phyloP scores from a whole-genome alignment of 2,329 filamentous ascomycete genomes.

The Fusarium citri region DNA sequence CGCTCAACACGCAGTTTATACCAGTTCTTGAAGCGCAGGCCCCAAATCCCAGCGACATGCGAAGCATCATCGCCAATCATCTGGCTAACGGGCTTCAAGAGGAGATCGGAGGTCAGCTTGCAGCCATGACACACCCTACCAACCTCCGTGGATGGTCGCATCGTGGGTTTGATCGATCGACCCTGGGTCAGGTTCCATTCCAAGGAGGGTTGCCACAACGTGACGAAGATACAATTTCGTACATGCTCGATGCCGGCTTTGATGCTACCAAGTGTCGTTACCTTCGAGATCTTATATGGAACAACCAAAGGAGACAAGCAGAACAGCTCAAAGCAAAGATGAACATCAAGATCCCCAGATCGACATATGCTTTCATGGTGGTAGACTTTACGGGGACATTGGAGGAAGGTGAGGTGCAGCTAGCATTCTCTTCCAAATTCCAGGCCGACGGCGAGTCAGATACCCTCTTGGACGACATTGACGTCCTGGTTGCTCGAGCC shows the following conservation, averaged over 20 bases:
- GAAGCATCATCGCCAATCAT: constrained; percentile 59
- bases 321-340: constrained; percentile 65
- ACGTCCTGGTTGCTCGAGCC: constrained; percentile 75
- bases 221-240: constrained; percentile 63
- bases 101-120: constrained; percentile 64
- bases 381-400: constrained; percentile 73
- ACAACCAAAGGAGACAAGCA: constrained; percentile 64
- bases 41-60: constrained; percentile 57
- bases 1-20: constrained; percentile 75
- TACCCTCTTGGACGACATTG: constrained; percentile 64
- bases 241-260: constrained; percentile 72
- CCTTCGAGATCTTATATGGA: constrained; percentile 60
- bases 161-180: constrained; percentile 55
- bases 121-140: constrained; percentile 62
- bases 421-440: constrained; percentile 76
- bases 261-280: constrained; percentile 59
- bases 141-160: constrained; percentile 67
- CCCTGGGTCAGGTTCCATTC: constrained; percentile 56
- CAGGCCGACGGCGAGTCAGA: constrained; percentile 64
- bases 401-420: constrained; percentile 73
- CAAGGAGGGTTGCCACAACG: constrained; percentile 62
- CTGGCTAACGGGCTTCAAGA: constrained; percentile 62
- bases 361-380: constrained; percentile 73
- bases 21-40: constrained; percentile 74
- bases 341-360: constrained; percentile 70